Evolutionary conservation across 495 filamentous ascomycete genomes (phyloP).

Genomic region (Tuber melanosporum): DNA sequence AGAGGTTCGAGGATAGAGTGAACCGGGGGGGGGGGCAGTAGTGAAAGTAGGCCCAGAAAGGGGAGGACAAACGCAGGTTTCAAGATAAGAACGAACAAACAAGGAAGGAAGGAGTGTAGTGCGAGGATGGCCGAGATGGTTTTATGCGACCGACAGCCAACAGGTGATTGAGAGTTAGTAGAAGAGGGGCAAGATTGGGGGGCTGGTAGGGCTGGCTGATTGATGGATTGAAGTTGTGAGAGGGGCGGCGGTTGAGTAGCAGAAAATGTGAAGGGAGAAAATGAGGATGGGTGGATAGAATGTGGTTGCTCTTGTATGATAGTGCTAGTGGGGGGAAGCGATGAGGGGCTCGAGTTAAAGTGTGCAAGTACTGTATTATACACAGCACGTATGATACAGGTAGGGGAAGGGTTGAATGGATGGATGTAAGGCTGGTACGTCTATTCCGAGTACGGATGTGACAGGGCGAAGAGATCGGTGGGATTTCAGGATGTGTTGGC

Average conservation of each 20-base stretch:
- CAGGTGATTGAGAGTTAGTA: neutral
- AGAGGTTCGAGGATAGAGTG: neutral
- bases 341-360: constrained; percentile 3
- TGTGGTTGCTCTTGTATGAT: neutral
- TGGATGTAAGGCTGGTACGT: neutral
- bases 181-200: neutral
- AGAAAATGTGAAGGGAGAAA: neutral
- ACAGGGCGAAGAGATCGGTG: neutral
- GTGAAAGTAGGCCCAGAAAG: neutral
- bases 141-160: neutral
- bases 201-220: neutral
- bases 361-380: neutral
- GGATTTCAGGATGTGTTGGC: neutral
- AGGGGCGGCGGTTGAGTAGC: neutral
- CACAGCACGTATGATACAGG: neutral
- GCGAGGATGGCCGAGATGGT: neutral
- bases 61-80: neutral
- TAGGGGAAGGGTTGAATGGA: neutral
- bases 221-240: neutral
- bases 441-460: neutral
- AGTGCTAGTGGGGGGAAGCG: constrained; percentile 2
- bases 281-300: neutral
- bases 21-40: neutral
- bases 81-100: neutral
- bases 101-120: neutral